A percentile compares a stretch with the other conserved stretches of the same genome.
These are phyloP conservation scores for Maudiozyma turicensis DNA, from an alignment of 805 yeast genomes.

Conservation along the genomic window DNA sequence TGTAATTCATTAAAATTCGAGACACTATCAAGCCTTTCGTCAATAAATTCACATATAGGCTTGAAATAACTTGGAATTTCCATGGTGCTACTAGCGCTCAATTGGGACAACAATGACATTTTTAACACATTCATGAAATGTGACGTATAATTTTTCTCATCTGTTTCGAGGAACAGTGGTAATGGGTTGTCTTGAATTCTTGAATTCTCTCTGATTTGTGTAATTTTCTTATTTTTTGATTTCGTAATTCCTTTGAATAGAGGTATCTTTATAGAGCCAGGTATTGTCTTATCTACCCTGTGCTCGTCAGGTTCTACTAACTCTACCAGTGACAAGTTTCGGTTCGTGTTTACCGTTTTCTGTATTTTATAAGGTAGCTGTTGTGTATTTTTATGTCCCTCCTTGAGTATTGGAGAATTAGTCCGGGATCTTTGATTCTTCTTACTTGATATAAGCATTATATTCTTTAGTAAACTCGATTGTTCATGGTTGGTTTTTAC, in stretches of 20 bases:
- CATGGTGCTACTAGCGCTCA: background rate
- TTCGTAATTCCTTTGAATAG: background rate
- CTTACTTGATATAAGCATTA: conserved; percentile 8
- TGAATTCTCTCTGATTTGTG: background rate
- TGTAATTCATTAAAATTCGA: background rate
- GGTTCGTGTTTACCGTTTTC: background rate
- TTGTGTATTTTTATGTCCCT: background rate
- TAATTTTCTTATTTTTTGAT: background rate
- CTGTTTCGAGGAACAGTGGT: background rate
- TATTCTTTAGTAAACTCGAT: conserved; percentile 5
- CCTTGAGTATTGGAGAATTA: too few species aligned
- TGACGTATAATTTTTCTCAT: background rate
- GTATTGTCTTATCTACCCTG: too few species aligned
- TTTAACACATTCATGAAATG: background rate
- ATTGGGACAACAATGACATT: background rate
- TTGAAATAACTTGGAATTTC: too few species aligned
- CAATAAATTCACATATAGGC: too few species aligned
- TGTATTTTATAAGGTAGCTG: background rate
- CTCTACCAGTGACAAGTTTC: background rate
- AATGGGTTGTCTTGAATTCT: background rate
- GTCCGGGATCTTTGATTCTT: too few species aligned
- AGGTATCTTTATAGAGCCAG: background rate
- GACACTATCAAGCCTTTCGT: background rate
- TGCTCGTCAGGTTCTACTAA: too few species aligned
- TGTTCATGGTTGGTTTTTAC: conserved; percentile 18